Evolutionary conservation across 495 filamentous ascomycete species (phyloP), one percentile per base, ranked within the genome.

Genomic region (Chaetomium tenue): DNA sequence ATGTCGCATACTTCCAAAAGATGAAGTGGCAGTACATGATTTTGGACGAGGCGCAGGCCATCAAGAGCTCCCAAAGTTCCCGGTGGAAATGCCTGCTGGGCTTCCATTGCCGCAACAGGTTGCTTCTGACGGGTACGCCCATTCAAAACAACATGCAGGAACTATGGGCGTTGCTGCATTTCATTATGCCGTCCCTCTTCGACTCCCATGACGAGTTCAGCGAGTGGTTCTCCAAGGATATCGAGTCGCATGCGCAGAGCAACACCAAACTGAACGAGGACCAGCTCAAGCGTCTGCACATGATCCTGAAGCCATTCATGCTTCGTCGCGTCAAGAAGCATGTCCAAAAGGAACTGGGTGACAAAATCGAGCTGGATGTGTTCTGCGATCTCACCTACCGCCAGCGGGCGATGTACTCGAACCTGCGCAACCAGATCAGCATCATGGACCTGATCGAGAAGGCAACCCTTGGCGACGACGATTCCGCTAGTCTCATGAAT

Each of bases 81-180:
- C 87, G 94, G 69, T 98, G 94, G 94, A 98, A 98, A 83, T 90
- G 88, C 67, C 76, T 98, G 66, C 81, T 98, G 22, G 91, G 91
- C 18, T 97, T 98, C 80, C 89, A 91, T 72, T 98, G 93, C 76
- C 91, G 94, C 48, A 98, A 98, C 76, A 89, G 94, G 63, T 86
- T 98, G 11, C 80, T 98, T 47, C 85, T 98, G 25, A 98, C 94
- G 1, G 94, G 94, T 78, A 98, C 94, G 9, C 94, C 94, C 3
- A 98, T 98, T 72, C 94, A 98, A 76, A 98, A 98, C 77, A 98
- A 97, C 81, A 98, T 98, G 94, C 94, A 98, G 75, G 94, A 98
- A 77, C 78, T 98, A 55, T 98, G 94, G 94, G 94, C 94, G 46
- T 80, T 98, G 65, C 81, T 98, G 42, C 94, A 98, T 82, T 98